Evolutionary conservation across 495 filamentous ascomycete species (phyloP).

Genomic region (Tuber indicum): DNA sequence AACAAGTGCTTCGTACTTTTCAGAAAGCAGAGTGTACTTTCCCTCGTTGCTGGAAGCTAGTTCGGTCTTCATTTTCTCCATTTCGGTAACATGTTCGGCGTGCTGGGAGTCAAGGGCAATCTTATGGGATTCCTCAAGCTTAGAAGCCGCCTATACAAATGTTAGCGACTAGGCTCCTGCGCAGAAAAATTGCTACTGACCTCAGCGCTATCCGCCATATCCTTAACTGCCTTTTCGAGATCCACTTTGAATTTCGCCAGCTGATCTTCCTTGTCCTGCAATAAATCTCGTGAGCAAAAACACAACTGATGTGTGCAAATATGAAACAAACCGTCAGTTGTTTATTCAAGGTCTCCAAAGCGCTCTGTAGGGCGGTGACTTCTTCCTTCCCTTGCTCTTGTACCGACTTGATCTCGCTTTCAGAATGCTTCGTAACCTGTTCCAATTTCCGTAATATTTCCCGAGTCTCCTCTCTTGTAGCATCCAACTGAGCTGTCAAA

Average conservation of each 20-base stretch:
- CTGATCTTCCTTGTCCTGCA: constrained; percentile 35
- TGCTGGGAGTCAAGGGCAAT: constrained; percentile 29
- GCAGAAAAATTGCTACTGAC: constrained; percentile 28
- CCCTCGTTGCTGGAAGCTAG: constrained; percentile 30
- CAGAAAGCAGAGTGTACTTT: constrained; percentile 37
- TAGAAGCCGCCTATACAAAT: constrained; percentile 33
- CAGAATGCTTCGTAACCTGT: constrained; percentile 16
- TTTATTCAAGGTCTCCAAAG: constrained; percentile 23
- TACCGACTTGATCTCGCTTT: constrained; percentile 14
- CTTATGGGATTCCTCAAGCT: constrained; percentile 30
- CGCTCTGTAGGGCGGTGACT: constrained; percentile 19
- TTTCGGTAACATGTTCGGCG: constrained; percentile 25
- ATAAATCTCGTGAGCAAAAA: constrained; percentile 15
- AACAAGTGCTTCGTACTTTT: constrained; percentile 28
- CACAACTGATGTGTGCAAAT: background rate
- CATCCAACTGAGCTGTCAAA: constrained; percentile 37
- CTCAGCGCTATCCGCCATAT: constrained; percentile 31
- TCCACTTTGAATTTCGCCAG: constrained; percentile 24
- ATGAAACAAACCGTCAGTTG: constrained; percentile 31
- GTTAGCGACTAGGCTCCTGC: constrained; percentile 30
- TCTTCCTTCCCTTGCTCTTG: constrained; percentile 31
- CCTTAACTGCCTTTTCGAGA: constrained; percentile 28
- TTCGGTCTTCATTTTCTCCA: constrained; percentile 20
- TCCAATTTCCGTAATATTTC: constrained; percentile 42
- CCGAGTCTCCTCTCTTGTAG: constrained; percentile 45